phyloP scores from a whole-genome alignment of 768 basidiomycete species.

The Mycena venus region DNA sequence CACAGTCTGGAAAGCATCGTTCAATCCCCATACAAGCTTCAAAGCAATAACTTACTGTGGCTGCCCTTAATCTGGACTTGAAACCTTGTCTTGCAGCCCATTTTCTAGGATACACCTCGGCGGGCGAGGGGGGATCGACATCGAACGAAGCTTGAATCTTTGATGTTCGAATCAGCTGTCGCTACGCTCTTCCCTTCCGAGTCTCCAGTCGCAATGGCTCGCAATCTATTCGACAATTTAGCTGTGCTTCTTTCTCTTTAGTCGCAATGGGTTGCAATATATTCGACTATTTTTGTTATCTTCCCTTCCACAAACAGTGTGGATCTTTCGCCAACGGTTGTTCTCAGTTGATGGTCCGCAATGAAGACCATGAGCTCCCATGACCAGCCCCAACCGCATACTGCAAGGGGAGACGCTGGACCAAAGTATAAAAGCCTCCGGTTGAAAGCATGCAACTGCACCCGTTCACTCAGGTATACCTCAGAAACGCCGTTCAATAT shows the following conservation, averaged over 20 bases:
- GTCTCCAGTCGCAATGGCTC: neutral
- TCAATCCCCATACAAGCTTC: neutral
- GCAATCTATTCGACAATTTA: neutral
- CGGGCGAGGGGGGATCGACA: neutral
- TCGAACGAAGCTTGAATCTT: neutral
- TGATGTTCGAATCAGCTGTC: neutral
- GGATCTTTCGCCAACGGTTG: neutral
- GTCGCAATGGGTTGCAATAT: neutral
- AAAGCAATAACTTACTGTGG: neutral
- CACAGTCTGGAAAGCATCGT: no score
- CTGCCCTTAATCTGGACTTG: neutral
- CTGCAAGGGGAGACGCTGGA: neutral
- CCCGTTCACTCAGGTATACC: slow-evolving; percentile 24
- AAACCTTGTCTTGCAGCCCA: neutral
- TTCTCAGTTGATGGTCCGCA: neutral
- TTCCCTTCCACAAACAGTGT: neutral
- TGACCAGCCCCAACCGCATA: no score
- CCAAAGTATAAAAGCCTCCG: slow-evolving; percentile 8
- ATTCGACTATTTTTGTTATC: neutral
- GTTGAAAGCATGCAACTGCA: neutral
- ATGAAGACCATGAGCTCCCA: neutral
- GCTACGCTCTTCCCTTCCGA: neutral
- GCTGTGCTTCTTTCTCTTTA: no score
- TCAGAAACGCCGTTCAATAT: slow-evolving; percentile 6
- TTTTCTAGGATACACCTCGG: neutral